These are phyloP conservation scores for Hypomyces rosellus DNA, from an alignment of 2,329 filamentous ascomycete genomes.

Conservation along the genomic window DNA sequence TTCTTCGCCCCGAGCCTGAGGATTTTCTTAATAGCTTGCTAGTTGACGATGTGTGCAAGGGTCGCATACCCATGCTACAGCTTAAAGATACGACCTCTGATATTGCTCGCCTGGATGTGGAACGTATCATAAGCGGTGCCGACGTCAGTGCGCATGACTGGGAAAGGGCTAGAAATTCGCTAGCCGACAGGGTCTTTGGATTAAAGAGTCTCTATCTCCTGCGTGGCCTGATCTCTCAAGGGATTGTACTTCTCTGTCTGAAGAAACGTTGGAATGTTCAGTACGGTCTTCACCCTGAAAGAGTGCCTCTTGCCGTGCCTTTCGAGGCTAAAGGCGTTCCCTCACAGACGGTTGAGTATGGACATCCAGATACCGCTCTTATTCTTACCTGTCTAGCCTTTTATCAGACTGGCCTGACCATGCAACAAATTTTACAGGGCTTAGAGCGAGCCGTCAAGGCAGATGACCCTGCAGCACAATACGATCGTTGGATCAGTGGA, in stretches of 20 bases:
- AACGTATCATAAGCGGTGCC: not conserved
- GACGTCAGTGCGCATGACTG: constrained; percentile 9
- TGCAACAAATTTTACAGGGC: constrained; percentile 41
- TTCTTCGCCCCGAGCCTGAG: constrained; percentile 44
- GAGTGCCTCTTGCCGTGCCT: constrained; percentile 55
- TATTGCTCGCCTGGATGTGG: constrained; percentile 1
- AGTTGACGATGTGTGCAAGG: constrained; percentile 33
- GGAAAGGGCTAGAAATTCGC: constrained; percentile 13
- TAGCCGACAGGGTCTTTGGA: no score
- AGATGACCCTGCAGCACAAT: constrained; percentile 46
- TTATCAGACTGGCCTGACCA: constrained; percentile 55
- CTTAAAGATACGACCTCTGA: not conserved
- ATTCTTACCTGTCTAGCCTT: constrained; percentile 59
- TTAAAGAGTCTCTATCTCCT: no score
- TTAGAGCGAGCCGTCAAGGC: constrained; percentile 48
- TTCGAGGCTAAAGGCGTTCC: constrained; percentile 41
- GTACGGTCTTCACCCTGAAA: constrained; percentile 49
- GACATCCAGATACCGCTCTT: constrained; percentile 61
- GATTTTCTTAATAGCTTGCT: constrained; percentile 35
- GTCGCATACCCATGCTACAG: constrained; percentile 17
- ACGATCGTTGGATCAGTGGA: constrained; percentile 42
- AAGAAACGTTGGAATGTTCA: constrained; percentile 62
- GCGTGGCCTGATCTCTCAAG: no score
- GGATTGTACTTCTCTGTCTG: constrained; percentile 51
- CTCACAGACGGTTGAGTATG: constrained; percentile 56